Conservation (phyloP, 371 early-diverging fungal species). For the Paraphysoderma sedebokerense region DNA sequence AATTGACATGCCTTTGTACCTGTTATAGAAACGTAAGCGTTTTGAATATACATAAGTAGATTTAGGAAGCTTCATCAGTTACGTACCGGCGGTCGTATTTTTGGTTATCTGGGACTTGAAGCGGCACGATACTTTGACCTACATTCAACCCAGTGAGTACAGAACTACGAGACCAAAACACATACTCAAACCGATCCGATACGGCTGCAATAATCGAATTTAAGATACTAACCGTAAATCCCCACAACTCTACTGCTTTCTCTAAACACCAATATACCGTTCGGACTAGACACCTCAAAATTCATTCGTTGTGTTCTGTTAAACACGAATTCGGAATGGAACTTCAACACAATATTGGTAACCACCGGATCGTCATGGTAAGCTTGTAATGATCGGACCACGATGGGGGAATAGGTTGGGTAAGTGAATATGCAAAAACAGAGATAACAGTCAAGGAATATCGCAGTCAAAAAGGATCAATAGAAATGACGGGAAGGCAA, state of each 20-base stretch:
- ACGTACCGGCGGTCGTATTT: conserved; percentile 10
- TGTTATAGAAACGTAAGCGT: not conserved
- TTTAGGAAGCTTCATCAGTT: not conserved
- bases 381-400: conserved; percentile 47
- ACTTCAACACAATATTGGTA: conserved; percentile 49
- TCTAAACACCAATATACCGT: conserved; percentile 77
- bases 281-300: conserved; percentile 69
- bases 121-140: too few species aligned
- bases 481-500: too few species aligned
- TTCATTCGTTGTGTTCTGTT: conserved; percentile 63
- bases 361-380: conserved; percentile 40
- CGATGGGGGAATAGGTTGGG: conserved; percentile 37
- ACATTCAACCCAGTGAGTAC: too few species aligned
- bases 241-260: conserved; percentile 49
- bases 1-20: conserved; percentile 58
- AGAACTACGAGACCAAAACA: too few species aligned
- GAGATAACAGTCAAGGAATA: too few species aligned
- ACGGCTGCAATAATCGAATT: too few species aligned
- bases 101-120: too few species aligned
- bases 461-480: too few species aligned
- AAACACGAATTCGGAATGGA: conserved; percentile 56
- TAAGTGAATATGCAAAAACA: too few species aligned
- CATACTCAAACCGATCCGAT: too few species aligned
- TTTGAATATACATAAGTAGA: not conserved
- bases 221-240: conserved; percentile 6